A percentile compares a stretch with the other conserved stretches of the same genome.
Conservation (phyloP, 495 filamentous ascomycete species). For the Cercophora samala region DNA sequence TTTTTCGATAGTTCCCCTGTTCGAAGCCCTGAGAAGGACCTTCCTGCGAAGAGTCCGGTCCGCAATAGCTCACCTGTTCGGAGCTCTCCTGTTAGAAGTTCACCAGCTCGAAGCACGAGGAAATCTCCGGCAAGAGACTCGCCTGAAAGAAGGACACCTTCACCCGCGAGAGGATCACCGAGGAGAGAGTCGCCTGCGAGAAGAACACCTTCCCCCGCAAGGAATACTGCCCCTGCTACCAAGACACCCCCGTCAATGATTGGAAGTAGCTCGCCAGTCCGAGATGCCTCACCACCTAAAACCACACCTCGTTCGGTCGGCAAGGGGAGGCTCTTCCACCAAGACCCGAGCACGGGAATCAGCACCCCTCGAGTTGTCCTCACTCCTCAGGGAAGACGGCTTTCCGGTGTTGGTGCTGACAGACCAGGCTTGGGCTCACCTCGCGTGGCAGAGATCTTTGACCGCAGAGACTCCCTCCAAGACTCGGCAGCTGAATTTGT, state of each 20-base stretch:
- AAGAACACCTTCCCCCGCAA: slow-evolving; percentile 17
- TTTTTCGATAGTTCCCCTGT: slow-evolving; percentile 18
- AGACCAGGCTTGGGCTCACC: slow-evolving; percentile 76
- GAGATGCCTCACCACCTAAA: slow-evolving; percentile 23
- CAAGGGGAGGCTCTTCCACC: slow-evolving; percentile 53
- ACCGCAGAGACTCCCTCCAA: slow-evolving; percentile 67
- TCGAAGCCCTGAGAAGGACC: slow-evolving; percentile 12
- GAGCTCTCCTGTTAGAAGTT: slow-evolving; percentile 13
- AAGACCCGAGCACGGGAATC: slow-evolving; percentile 54
- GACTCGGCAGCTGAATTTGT: slow-evolving; percentile 62
- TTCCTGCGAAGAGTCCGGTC: slow-evolving; percentile 26
- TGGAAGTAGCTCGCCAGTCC: slow-evolving; percentile 37
- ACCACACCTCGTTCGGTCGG: slow-evolving; percentile 25
- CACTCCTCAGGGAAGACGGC: slow-evolving; percentile 59
- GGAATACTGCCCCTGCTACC: slow-evolving; percentile 11
- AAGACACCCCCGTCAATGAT: slow-evolving; percentile 26
- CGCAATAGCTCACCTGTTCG: slow-evolving; percentile 27
- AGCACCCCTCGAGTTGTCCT: slow-evolving; percentile 62
- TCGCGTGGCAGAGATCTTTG: slow-evolving; percentile 67
- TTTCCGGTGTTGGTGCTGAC: slow-evolving; percentile 73
- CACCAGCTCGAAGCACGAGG: slow-evolving; percentile 1
- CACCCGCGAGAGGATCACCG: slow-evolving; percentile 9
- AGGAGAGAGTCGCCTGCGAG: slow-evolving; percentile 10
- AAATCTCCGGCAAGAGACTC: not conserved
- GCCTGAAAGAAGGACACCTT: slow-evolving; percentile 10